phyloP scores from a whole-genome alignment of 169 alveolate genomes.

The Plasmodium gaboni region DNA sequence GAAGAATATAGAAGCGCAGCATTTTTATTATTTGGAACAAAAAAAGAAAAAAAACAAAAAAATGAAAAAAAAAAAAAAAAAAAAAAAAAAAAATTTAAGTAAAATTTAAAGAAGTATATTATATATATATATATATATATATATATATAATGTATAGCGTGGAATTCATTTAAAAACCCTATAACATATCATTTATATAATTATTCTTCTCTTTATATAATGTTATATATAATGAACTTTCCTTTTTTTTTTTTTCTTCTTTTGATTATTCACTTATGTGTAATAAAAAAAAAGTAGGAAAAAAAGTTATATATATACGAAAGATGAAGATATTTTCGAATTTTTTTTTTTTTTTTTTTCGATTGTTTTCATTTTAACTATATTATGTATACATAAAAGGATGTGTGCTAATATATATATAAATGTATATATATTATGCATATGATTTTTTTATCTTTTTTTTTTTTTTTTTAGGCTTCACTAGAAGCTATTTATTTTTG shows the following conservation, averaged over 20 bases:
- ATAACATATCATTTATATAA: background rate
- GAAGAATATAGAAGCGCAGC: too few relatives aligned
- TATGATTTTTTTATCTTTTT: background rate
- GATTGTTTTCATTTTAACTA: background rate
- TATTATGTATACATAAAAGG: constrained; percentile 17
- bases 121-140: too few relatives aligned
- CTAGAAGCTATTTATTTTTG: constrained; percentile 56
- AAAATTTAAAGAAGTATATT: background rate
- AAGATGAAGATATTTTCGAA: background rate
- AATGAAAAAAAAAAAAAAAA: background rate
- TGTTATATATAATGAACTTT: background rate
- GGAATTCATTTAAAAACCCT: constrained; percentile 3
- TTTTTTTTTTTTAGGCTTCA: constrained; percentile 60
- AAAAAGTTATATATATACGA: constrained; percentile 6
- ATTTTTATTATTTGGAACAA: background rate
- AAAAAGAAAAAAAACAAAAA: constrained; percentile 1
- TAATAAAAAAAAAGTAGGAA: background rate
- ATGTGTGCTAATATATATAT: constrained; percentile 25
- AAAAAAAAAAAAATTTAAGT: background rate
- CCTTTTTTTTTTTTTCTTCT: background rate
- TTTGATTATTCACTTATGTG: background rate
- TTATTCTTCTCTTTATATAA: constrained; percentile 4
- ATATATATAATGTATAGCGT: background rate
- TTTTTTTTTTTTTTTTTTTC: constrained; percentile 17
- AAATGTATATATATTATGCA: background rate